Evolutionary conservation across 176 grass and related monocot genomes (phyloP), one percentile per base, ranked within the genome.

Genomic region (Leersia perrieri): DNA sequence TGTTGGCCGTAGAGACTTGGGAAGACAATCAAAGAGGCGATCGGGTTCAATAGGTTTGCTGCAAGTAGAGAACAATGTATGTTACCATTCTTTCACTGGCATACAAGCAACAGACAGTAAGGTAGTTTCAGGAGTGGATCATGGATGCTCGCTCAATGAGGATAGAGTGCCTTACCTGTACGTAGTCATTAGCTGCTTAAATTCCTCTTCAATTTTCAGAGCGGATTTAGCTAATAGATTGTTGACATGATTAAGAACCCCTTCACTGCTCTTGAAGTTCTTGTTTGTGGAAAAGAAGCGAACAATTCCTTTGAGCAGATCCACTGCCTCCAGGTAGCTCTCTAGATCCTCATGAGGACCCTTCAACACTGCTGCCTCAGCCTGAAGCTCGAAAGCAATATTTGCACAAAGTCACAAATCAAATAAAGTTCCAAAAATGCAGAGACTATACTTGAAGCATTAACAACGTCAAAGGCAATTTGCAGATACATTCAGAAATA

Each of bases 1-100:
- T 81, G 90, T 72, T 85, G 95, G 86, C 60, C 78, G 63, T 28
- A 89, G 83, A 63, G 88, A 89, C 70, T 90, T 93, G 73, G 95
- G 90, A 68, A 94, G 90, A 72, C 92, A 95, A 65, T 95, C 92
- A 71, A 93, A 91, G 31, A 93, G 86, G 63, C 92, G 82, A 60
- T 94, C 92, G 30, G 92, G 92, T 44, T 98, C 92, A 66, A 98
- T 86, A 72, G 90, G 88, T 80, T 98, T 98, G 90, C 95, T 98
- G 86, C 57, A 92, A 82, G 30, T 30, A 86, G 40, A 79, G 58
- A 58, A 42, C 20, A 84, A 41, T 14, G 66, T 25, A 73, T 53
- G 44, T 32, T 51, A n/a, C 32, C 78, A 31, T 61, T 73, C 15
- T 74, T 66, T 60, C 13, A 35, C 44, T 36, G 18, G 34, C 25